Conservation (phyloP, 2,329 filamentous ascomycete genomes). For the Colletotrichum cuscutae region DNA sequence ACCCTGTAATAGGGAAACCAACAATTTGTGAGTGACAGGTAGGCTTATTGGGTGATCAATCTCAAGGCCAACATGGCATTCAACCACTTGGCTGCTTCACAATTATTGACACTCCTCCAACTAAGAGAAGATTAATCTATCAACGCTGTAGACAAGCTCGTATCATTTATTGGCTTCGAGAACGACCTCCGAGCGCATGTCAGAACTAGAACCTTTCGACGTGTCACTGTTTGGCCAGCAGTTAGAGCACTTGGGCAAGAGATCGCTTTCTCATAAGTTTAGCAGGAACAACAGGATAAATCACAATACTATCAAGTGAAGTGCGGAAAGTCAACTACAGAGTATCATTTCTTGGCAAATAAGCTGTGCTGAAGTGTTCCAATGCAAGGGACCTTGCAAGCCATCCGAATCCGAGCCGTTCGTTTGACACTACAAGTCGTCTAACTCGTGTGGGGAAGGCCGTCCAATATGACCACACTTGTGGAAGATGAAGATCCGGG, state of each 20-base stretch:
- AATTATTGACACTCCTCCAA: accelerated
- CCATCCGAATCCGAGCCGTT: neutral
- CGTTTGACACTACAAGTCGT: neutral
- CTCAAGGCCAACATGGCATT: neutral
- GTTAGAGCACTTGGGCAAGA: neutral
- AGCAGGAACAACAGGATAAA: no score
- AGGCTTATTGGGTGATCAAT: neutral
- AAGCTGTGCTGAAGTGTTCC: neutral
- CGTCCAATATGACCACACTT: neutral
- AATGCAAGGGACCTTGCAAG: neutral
- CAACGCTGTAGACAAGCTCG: neutral
- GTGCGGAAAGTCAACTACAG: neutral
- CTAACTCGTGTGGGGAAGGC: neutral
- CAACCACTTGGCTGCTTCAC: neutral
- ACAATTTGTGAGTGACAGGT: accelerated
- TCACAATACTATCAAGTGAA: neutral
- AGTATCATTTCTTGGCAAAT: accelerated
- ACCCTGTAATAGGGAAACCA: no score
- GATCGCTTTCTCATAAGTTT: neutral
- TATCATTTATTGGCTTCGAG: neutral
- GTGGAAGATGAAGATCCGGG: neutral
- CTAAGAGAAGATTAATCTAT: accelerated
- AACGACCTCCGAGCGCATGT: neutral
- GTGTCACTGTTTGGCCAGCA: neutral
- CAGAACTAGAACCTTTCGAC: neutral